Evolutionary conservation across 2,329 filamentous ascomycete genomes (phyloP).

Genomic region (Aspergillus thermomutatus): DNA sequence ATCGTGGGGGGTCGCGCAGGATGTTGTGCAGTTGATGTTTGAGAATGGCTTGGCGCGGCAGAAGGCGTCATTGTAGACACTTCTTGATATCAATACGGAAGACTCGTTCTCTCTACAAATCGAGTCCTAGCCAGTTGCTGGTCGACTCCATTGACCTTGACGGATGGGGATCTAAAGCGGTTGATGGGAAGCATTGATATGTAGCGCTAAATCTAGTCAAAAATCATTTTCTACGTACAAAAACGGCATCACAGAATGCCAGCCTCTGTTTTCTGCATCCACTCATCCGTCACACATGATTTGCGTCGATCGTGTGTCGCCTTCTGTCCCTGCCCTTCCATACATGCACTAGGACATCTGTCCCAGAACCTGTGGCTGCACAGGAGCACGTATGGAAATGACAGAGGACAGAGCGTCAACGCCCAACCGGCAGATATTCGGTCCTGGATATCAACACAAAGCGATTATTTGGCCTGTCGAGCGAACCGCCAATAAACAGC

Average conservation of each 20-base stretch:
- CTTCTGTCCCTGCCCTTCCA: conserved; percentile 9
- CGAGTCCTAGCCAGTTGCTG: background rate
- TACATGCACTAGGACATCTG: conserved; percentile 13
- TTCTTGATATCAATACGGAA: background rate
- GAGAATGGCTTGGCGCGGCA: conserved; percentile 18
- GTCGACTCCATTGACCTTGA: background rate
- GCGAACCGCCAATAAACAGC: conserved; percentile 12
- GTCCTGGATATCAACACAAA: conserved; percentile 20
- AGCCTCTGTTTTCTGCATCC: conserved; percentile 23
- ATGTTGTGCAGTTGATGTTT: conserved; percentile 44
- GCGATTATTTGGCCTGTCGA: conserved; percentile 9
- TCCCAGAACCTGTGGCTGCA: conserved; percentile 6
- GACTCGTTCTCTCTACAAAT: background rate
- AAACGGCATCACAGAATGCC: conserved; percentile 28
- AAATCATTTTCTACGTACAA: conserved; percentile 31
- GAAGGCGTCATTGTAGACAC: conserved; percentile 21
- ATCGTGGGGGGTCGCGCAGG: conserved; percentile 58
- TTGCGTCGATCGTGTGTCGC: conserved; percentile 19
- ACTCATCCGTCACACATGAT: conserved; percentile 26
- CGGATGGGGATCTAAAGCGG: background rate
- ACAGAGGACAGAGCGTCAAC: conserved; percentile 16
- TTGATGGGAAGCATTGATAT: background rate
- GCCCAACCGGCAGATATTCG: conserved; percentile 21
- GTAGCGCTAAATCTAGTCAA: conserved; percentile 15
- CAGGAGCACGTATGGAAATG: conserved; percentile 12